phyloP scores from a whole-genome alignment of 805 yeast species.

The Metschnikowia gelsemii region DNA sequence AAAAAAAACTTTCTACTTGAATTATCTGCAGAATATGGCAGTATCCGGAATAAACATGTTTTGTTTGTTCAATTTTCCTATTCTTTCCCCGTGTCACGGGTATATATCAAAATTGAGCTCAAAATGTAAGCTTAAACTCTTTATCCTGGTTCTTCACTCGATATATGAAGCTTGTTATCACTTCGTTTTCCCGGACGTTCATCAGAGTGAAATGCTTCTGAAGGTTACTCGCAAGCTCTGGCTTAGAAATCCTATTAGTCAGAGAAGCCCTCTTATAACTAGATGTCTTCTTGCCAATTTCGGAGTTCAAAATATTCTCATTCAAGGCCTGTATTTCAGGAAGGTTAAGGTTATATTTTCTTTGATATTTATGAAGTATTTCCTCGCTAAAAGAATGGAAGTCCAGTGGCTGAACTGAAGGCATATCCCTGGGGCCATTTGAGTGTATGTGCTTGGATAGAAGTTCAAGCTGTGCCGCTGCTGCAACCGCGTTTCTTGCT shows the following conservation, averaged over 20 bases:
- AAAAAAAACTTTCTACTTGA: too few relatives aligned
- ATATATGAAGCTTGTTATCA: conserved; percentile 84
- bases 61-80: too few relatives aligned
- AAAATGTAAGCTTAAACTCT: conserved; percentile 42
- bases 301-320: conserved; percentile 69
- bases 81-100: background rate
- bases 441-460: conserved; percentile 67
- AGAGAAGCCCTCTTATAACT: conserved; percentile 26
- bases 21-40: too few relatives aligned
- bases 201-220: conserved; percentile 64
- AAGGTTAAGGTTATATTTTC: conserved; percentile 52
- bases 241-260: conserved; percentile 50
- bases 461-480: conserved; percentile 68
- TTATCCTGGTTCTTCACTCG: conserved; percentile 69
- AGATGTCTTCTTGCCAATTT: conserved; percentile 70
- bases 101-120: conserved; percentile 18
- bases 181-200: conserved; percentile 76
- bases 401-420: conserved; percentile 59
- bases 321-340: conserved; percentile 63
- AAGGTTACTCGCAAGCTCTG: conserved; percentile 57
- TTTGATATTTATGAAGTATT: conserved; percentile 68
- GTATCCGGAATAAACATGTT: too few relatives aligned
- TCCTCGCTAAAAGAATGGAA: conserved; percentile 62
- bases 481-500: conserved; percentile 58
- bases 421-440: conserved; percentile 65